Base-by-base conservation (phyloP, 2,329 filamentous ascomycete genomes). In the Hypoxylon rubiginosum region DNA sequence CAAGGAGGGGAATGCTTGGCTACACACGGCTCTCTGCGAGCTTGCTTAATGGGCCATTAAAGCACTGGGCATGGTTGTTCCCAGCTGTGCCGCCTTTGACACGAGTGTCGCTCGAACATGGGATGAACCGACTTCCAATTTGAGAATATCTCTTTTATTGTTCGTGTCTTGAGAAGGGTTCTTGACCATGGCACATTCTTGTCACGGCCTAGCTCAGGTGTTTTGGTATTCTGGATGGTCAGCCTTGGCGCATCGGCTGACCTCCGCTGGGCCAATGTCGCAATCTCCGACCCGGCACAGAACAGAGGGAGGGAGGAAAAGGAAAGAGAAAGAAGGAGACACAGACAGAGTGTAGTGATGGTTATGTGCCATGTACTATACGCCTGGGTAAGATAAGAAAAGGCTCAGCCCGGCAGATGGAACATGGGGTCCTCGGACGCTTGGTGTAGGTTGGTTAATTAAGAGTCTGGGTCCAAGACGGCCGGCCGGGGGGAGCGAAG, bases 181-280 rank as follows among this genome's bases (percentile, higher is more conserved):
- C 57, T 68, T 48, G 59, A 67, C 56, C 55, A 72, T 74, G 60
- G 58, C 72, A 76, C 74, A 75, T 76, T 76, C 74, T 76, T 69
- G 66, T 76, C 74, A 71, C 54, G 72, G 74, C 62, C 53, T 76
- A 76, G 74, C 67, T 74, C 28, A 49, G 49, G 32, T 49, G 34
- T 59, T 41, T 48, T 54, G 61, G 49, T 52, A 55, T 26, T 57
- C 36, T 57, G 34, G 36, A 52, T 69, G 65, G 71, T 63, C 67
- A 69, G 69, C 68, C 72, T 74, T 72, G 72, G 68, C 63, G 53
- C 61, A 54, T 71, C 63, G 61, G 63, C 63, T 69, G 71, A 69
- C 68, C 69, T 62, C 55, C 50, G 59, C 50, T 58, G 63, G 58
- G 43, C 67, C 64, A 64, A 68, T 68, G 56, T 69, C 60, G 62